Evolutionary conservation across 805 yeast species (phyloP), one percentile per base, ranked within the genome.

Genomic region (Metschnikowia proteae): DNA sequence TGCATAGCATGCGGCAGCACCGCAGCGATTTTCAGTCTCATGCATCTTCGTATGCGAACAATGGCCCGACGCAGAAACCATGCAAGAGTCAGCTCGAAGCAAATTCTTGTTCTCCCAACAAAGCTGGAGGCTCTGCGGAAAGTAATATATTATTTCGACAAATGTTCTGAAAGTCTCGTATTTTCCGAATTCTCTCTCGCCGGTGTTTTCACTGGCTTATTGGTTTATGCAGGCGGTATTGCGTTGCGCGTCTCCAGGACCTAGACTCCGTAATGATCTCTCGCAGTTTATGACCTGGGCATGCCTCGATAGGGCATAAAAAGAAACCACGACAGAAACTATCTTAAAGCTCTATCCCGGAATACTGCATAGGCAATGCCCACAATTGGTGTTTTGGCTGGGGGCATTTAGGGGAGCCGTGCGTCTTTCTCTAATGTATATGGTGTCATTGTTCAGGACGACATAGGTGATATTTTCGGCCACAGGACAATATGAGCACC

Each of bases 401-500:
- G 10, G 11, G 9, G 7, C 9, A 23, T 17, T 17, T 5, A 17
- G 37, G 13, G 23, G n/a, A 11, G 9, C 38, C 22, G 39, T 37
- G 39, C 39, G 22, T 37, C 23, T 37, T n/a, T 39, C 27, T 25
- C 43, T 26, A 30, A 39, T 22, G 35, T 22, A 29, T 30, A 39
- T 30, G 22, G 28, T 22, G 34, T 22, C 34, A 39, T 39, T 39
- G 43, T 39, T 39, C 43, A 6, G 11, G 22, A 11, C 27, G 33
- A 22, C 34, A 30, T 36, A 40, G 36, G 36, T 25, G 35, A 32
- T 40, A 31, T 40, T 30, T n/a, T 40, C 43, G 36, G 36, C 43
- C 43, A 39, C 36, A 40, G 36, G 25, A 40, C 43, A 40, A 40
- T 40, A 32, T 32, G 34, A 30, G 36, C 43, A 11, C 34, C 17